Evolutionary conservation across 2,329 filamentous ascomycete genomes (phyloP).

Genomic region (Aspergillus sp.): DNA sequence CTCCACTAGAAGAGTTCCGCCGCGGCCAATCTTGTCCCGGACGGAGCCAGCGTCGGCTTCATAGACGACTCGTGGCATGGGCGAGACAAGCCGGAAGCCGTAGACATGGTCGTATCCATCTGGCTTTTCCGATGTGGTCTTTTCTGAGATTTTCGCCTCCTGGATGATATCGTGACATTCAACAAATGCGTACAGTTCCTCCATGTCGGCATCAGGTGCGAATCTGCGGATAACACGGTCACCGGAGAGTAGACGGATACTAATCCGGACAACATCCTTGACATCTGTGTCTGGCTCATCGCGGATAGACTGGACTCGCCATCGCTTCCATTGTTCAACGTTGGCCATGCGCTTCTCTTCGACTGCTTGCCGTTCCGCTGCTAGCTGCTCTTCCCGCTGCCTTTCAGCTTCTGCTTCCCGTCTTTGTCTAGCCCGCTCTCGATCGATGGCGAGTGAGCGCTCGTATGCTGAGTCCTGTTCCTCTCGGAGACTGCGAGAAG

Average conservation of each 20-base stretch:
- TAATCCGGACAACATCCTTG: constrained; percentile 71
- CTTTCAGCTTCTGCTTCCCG: constrained; percentile 70
- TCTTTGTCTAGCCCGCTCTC: constrained; percentile 75
- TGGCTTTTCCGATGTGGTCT: constrained; percentile 52
- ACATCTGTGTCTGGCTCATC: constrained; percentile 65
- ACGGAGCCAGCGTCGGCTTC: constrained; percentile 67
- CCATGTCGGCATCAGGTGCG: constrained; percentile 65
- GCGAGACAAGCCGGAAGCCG: constrained; percentile 78
- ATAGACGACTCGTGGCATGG: constrained; percentile 81
- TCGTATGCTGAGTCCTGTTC: constrained; percentile 95
- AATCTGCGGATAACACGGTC: constrained; percentile 79
- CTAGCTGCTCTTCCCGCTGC: constrained; percentile 64
- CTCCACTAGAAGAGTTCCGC: constrained; percentile 89
- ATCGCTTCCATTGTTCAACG: constrained; percentile 71
- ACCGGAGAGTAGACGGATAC: constrained; percentile 61
- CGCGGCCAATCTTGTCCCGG: constrained; percentile 72
- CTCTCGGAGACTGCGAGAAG: constrained; percentile 75
- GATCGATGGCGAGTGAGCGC: constrained; percentile 80
- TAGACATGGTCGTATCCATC: constrained; percentile 76
- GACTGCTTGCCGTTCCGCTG: constrained; percentile 62
- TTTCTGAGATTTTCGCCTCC: constrained; percentile 31
- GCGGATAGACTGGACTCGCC: constrained; percentile 69
- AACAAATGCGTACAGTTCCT: constrained; percentile 94
- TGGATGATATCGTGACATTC: constrained; percentile 76
- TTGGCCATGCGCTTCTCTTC: constrained; percentile 58